Conservation (phyloP, 805 yeast species). For the Komagataella ulmi region DNA sequence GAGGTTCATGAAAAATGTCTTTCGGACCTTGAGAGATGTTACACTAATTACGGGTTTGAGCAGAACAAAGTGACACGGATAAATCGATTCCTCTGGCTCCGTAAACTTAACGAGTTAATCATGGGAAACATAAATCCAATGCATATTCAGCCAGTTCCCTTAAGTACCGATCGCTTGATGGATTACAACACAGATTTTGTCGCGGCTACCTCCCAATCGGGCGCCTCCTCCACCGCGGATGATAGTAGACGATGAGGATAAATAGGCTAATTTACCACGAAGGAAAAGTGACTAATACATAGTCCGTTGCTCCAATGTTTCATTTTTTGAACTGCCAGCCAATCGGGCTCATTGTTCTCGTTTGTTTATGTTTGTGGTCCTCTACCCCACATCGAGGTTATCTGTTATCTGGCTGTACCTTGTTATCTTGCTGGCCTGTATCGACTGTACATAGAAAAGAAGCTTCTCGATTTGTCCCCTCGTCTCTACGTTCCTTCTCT, state of each 20-base stretch:
- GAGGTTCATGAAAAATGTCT: slow-evolving; percentile 26
- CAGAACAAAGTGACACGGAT: slow-evolving; percentile 34
- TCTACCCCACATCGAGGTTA: background rate
- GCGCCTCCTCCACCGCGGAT: background rate
- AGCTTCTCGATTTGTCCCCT: background rate
- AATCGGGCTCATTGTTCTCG: background rate
- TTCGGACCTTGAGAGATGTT: slow-evolving; percentile 25
- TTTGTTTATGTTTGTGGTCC: background rate
- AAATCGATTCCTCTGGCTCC: slow-evolving; percentile 44
- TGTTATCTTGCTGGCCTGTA: background rate
- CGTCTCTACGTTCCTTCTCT: background rate
- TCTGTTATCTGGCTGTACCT: background rate
- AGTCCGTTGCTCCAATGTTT: background rate
- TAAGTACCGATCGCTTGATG: slow-evolving; percentile 8
- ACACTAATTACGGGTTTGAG: slow-evolving; percentile 40
- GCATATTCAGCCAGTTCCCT: background rate
- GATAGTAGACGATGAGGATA: background rate
- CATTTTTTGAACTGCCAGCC: background rate
- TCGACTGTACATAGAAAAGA: background rate
- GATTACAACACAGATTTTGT: slow-evolving; percentile 7
- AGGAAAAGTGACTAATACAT: background rate
- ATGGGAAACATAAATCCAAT: background rate
- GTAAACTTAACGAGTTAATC: slow-evolving; percentile 18
- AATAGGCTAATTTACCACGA: background rate
- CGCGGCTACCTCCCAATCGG: background rate